These are phyloP conservation scores for Carex cristatella DNA, from an alignment of 176 grass and related monocot genomes.

Conservation along the genomic window DNA sequence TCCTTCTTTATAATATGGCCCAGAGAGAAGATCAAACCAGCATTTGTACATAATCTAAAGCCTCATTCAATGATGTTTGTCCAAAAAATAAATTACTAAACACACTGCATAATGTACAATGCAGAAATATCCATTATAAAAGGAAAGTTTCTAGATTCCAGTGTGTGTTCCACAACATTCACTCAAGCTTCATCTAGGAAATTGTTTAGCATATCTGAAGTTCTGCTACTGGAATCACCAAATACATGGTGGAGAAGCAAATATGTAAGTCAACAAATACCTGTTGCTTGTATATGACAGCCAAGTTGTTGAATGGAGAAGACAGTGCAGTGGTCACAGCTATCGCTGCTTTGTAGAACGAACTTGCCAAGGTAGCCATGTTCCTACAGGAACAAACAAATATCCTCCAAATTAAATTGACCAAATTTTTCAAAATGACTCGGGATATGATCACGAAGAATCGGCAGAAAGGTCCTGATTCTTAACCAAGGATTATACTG, in stretches of 20 bases:
- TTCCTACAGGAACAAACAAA: constrained; percentile 47
- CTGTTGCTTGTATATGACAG: constrained; percentile 94
- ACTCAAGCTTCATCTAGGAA: neutral
- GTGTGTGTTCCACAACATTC: neutral
- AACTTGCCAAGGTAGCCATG: constrained; percentile 54
- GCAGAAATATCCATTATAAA: neutral
- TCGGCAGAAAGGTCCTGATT: neutral
- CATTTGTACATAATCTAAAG: neutral
- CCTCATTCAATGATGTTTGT: neutral
- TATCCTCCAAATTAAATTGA: neutral
- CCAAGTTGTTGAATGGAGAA: constrained; percentile 86
- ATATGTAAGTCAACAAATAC: constrained; percentile 29
- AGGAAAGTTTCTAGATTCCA: neutral
- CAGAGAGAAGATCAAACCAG: neutral
- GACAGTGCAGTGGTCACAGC: constrained; percentile 75
- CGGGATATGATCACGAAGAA: neutral
- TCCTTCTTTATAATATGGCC: neutral
- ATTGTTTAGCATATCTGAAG: neutral
- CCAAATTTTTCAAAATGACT: neutral
- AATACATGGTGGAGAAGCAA: neutral
- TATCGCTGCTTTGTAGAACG: constrained; percentile 82
- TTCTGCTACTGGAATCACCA: neutral
- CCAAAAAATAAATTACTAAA: neutral
- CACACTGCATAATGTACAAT: neutral
- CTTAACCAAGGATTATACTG: neutral